Conservation (phyloP, 2,329 filamentous ascomycete genomes). For the Setomelanomma holmii region DNA sequence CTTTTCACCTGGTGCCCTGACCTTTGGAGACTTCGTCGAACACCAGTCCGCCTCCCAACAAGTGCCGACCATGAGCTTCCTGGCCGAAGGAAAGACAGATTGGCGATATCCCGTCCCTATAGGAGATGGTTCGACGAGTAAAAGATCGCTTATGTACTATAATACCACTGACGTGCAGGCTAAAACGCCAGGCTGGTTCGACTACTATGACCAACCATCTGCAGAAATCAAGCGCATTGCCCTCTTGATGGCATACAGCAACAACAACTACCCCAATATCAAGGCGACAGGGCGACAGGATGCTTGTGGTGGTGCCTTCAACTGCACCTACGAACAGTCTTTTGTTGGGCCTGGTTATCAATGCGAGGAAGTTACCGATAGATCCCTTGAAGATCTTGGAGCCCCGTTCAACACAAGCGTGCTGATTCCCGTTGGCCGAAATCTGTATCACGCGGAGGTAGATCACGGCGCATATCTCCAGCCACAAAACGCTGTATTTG, state of each 20-base stretch:
- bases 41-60: not conserved
- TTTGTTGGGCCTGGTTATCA: conserved; percentile 43
- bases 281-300: conserved; percentile 40
- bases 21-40: conserved; percentile 43
- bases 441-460: conserved; percentile 39
- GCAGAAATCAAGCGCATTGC: conserved; percentile 19
- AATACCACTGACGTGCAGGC: conserved; percentile 41
- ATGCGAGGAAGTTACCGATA: conserved; percentile 35
- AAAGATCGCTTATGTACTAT: conserved; percentile 39
- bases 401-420: conserved; percentile 42
- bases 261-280: conserved; percentile 21
- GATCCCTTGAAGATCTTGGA: conserved; percentile 7
- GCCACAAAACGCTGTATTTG: conserved; percentile 29
- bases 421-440: conserved; percentile 37
- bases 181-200: conserved; percentile 34
- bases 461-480: conserved; percentile 35
- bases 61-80: conserved; percentile 39
- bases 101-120: conserved; percentile 40
- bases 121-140: conserved; percentile 23
- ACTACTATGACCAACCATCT: conserved; percentile 47
- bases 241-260: conserved; percentile 35
- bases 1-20: conserved; percentile 46
- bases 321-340: conserved; percentile 41
- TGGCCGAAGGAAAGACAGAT: conserved; percentile 39
- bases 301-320: conserved; percentile 43